Evolutionary conservation across 2,329 filamentous ascomycete genomes (phyloP).

Genomic region (Dactylella cylindrospora): DNA sequence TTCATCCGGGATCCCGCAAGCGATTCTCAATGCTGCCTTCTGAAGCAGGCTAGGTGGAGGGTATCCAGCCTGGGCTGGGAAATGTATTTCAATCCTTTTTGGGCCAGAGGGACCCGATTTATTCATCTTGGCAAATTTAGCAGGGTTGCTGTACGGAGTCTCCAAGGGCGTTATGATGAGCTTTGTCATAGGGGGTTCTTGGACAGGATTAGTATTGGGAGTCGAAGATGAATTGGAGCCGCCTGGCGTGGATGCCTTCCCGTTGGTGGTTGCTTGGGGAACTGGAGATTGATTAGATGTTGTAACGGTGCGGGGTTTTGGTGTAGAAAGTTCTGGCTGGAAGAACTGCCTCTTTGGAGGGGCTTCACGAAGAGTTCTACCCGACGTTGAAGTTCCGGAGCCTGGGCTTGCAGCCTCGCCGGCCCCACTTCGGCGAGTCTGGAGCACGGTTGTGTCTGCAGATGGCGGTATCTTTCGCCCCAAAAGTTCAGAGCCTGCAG

Average conservation of each 20-base stretch:
- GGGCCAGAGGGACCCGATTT: too few relatives aligned
- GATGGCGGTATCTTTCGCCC: slow-evolving; percentile 66
- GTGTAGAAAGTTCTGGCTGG: slow-evolving; percentile 68
- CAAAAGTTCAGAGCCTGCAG: slow-evolving; percentile 78
- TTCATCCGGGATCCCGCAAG: slow-evolving; percentile 6
- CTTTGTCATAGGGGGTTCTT: slow-evolving; percentile 47
- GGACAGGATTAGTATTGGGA: slow-evolving; percentile 42
- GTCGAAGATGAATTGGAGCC: slow-evolving; percentile 47
- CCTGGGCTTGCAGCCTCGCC: slow-evolving; percentile 63
- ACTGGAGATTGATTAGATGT: slow-evolving; percentile 47
- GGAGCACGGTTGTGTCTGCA: slow-evolving; percentile 54
- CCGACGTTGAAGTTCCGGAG: slow-evolving; percentile 21
- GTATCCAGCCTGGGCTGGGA: too few relatives aligned
- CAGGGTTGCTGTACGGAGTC: slow-evolving; percentile 46
- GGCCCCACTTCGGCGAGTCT: slow-evolving; percentile 62
- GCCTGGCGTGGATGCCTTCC: not conserved
- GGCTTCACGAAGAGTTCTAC: slow-evolving; percentile 62
- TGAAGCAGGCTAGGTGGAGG: too few relatives aligned
- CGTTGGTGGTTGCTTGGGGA: slow-evolving; percentile 45
- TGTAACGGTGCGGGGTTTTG: slow-evolving; percentile 47
- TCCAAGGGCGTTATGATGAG: slow-evolving; percentile 46
- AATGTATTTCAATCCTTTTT: too few relatives aligned
- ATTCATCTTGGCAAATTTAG: slow-evolving; percentile 6
- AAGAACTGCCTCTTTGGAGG: slow-evolving; percentile 82
- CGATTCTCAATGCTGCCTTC: slow-evolving; percentile 17